Base-by-base conservation (phyloP, 2,329 filamentous ascomycete genomes). In the Colletotrichum simmondsii region DNA sequence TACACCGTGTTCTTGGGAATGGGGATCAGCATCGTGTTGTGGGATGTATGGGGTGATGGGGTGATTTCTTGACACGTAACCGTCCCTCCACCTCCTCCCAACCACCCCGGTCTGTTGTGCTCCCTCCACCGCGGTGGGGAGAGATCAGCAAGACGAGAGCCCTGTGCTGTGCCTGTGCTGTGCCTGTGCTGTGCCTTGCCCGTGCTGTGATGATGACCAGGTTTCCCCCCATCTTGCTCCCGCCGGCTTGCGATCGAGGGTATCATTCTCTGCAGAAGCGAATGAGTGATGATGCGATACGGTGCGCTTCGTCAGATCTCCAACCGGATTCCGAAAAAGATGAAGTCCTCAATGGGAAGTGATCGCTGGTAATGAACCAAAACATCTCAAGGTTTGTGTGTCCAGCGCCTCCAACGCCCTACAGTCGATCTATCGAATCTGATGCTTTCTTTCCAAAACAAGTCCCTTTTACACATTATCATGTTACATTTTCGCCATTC, bases 121-220 rank as follows among this genome's bases (percentile, higher is more conserved):
- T 24, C 3, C 62, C 56, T 24, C 42, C 42, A 22, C 14, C 60
- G 42, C 37, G 16, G 68, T 62, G 68, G 52, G 52, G 57, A 62
- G 62, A 14, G 64, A 68, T 68, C 58, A 37, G 24, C 68, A 53
- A 16, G 59, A 68, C 57, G 52, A 16, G 37, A 71, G 68, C 28
- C 37, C 64, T 52, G 68, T 71, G 68, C 64, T 62, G 37, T 10
- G 30, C 32, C 64, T 52, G 68, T 71, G 68, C 64, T 62, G 37
- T 10, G 30, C 32, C 64, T 52, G 68, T 71, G 68, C 68, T 62
- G 37, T 10, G 30, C 32, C 14, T 56, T 19, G 37, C 37, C 64
- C 32, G 68, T 71, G 68, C 68, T 61, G 37, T 10, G 24, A 46
- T 63, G 58, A 26, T 28, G 28, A 63, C 42, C 46, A 26, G 60